Base-by-base conservation (phyloP, 1,284 basidiomycete species). In the Grifola frondosa region DNA sequence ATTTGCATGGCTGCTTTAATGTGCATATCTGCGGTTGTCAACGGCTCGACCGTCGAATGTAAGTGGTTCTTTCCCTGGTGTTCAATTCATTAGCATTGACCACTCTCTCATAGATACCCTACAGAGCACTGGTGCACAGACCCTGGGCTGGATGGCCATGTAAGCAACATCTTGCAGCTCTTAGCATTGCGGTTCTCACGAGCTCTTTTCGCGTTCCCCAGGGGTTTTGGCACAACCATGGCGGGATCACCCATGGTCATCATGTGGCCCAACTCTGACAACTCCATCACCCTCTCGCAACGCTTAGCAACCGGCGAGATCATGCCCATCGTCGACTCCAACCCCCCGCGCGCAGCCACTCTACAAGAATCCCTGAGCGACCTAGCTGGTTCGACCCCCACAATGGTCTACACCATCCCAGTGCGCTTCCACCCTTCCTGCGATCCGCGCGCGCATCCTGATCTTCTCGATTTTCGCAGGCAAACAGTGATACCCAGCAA, bases 211-310 rank as follows among this genome's bases (percentile, higher is more conserved):
- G 35, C 36, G 44, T 25, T 44, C 31, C 11, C 5, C 44, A 65
- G 63, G 35, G 69, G 69, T 4, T 70, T 69, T 40, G 69, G 69
- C 0, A 45, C 40, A 0, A 46, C 50, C 16, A 70, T 71, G 69
- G 53, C 62, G n/a, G 52, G 61, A 45, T 60, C 63, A 1, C 64
- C 67, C 2, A 67, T 74, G 66, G 64, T 74, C 45, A 69, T 76
- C 29, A 62, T 68, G 41, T 77, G 73, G 73, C 63, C 70, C 15
- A 74, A 71, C 52, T 53, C 60, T 6, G 64, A 71, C 48, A 71
- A 71, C 6, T 58, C 57, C 3, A 59, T 72, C 39, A 73, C 70
- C 20, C 57, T 75, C 37, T 71, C 69, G 23, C 74, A 75, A 51
- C 64, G 73, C 6, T 48, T 51, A 33, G 65, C 72, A 0, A 41